Percentiles rank a stretch among this genome's conserved stretches.
Evolutionary conservation across 1,139 yeast species (phyloP).

Genomic region (Geotrichum citri-aurantii): DNA sequence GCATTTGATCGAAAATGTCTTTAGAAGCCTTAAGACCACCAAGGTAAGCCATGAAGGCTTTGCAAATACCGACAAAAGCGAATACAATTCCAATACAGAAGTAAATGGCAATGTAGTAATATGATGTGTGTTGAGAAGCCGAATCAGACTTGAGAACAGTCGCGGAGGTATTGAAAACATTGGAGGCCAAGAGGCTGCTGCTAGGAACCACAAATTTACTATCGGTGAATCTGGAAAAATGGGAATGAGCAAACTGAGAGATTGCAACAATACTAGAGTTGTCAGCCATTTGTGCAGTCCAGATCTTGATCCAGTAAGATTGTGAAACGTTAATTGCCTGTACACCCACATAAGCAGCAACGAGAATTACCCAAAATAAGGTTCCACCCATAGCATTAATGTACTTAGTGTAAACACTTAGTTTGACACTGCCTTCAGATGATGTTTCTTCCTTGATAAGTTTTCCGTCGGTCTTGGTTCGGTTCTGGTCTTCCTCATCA

Average conservation of each 20-base stretch:
- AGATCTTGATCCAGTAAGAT: slow-evolving; percentile 79
- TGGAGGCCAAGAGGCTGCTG: neutral
- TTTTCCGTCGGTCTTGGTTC: slow-evolving; percentile 43
- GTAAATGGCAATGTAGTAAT: slow-evolving; percentile 64
- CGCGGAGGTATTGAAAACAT: neutral
- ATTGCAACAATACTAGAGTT: neutral
- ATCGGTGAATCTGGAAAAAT: neutral
- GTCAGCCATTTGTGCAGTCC: slow-evolving; percentile 47
- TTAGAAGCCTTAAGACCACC: slow-evolving; percentile 80
- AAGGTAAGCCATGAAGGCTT: slow-evolving; percentile 56
- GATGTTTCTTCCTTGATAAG: slow-evolving; percentile 75
- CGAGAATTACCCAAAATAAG: slow-evolving; percentile 45
- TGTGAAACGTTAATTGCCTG: slow-evolving; percentile 58
- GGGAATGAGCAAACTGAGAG: neutral
- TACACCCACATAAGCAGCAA: slow-evolving; percentile 46
- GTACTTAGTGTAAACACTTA: slow-evolving; percentile 64
- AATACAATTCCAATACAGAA: slow-evolving; percentile 61
- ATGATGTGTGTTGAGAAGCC: slow-evolving; percentile 37
- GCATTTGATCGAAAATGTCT: slow-evolving; percentile 59
- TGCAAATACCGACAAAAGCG: slow-evolving; percentile 50
- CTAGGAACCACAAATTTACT: neutral
- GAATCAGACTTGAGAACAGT: neutral
- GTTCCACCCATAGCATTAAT: slow-evolving; percentile 59
- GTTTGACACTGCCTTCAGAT: slow-evolving; percentile 74
- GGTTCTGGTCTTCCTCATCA: neutral